Evolutionary conservation across 106 monocot species (phyloP).

Genomic region (Dioscorea zingiberensis): DNA sequence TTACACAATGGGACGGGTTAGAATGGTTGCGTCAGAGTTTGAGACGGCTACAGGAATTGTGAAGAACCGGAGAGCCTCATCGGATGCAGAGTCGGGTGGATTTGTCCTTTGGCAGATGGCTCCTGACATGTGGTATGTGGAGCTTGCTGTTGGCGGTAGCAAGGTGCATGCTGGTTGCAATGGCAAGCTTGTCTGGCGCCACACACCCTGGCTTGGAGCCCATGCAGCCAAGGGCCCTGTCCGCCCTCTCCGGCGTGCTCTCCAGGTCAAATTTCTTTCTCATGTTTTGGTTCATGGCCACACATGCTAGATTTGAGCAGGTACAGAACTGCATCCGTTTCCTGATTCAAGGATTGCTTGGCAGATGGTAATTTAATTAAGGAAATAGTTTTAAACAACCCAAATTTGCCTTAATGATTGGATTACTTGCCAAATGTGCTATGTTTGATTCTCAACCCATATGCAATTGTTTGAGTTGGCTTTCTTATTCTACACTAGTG

Average conservation of each 20-base stretch:
- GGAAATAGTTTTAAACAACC: too few relatives aligned
- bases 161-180: slow-evolving; percentile 61
- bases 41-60: slow-evolving; percentile 32
- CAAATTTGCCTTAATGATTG: too few relatives aligned
- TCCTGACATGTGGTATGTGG: slow-evolving; percentile 65
- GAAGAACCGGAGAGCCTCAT: slow-evolving; percentile 33
- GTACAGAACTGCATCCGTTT: too few relatives aligned
- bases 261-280: slow-evolving; percentile 34
- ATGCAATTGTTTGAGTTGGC: not conserved
- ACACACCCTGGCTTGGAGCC: slow-evolving; percentile 59
- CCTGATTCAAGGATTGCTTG: too few relatives aligned
- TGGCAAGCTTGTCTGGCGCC: slow-evolving; percentile 57
- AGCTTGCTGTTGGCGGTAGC: slow-evolving; percentile 54
- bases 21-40: slow-evolving; percentile 48
- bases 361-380: too few relatives aligned
- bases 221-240: slow-evolving; percentile 57
- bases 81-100: slow-evolving; percentile 29
- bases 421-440: too few relatives aligned
- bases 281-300: too few relatives aligned
- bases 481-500: too few relatives aligned
- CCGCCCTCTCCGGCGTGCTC: slow-evolving; percentile 51
- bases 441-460: too few relatives aligned
- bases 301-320: too few relatives aligned
- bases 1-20: slow-evolving; percentile 50
- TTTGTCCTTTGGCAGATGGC: slow-evolving; percentile 74